Percentiles rank a stretch among this genome's conserved stretches.
Conservation (phyloP, 1,139 yeast species). For the Suhomyces maxii region DNA sequence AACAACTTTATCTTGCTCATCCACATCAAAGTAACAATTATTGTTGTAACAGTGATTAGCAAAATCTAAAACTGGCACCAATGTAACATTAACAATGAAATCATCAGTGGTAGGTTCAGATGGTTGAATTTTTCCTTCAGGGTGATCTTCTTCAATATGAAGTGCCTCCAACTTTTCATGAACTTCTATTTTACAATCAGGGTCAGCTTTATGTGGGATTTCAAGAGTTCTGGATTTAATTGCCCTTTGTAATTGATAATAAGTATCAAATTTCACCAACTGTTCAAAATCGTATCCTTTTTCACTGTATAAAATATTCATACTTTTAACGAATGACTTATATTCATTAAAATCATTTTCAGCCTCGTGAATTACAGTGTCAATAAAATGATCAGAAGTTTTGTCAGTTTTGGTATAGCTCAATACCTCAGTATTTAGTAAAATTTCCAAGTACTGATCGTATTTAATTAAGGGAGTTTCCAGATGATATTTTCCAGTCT, state of each 20-base stretch:
- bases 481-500: constrained; percentile 8
- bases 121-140: not conserved
- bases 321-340: constrained; percentile 21
- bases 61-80: constrained; percentile 69
- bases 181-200: constrained; percentile 8
- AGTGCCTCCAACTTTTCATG: constrained; percentile 1
- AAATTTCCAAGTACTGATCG: constrained; percentile 29
- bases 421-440: constrained; percentile 22
- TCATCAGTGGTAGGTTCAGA: constrained; percentile 20
- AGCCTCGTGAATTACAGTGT: constrained; percentile 16
- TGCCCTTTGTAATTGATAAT: constrained; percentile 48
- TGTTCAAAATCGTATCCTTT: constrained; percentile 13
- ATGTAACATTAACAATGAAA: constrained; percentile 51
- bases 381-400: constrained; percentile 20
- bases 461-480: constrained; percentile 13
- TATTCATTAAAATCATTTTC: constrained; percentile 23
- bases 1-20: constrained; percentile 46
- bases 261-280: constrained; percentile 25
- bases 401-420: constrained; percentile 12
- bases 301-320: constrained; percentile 8
- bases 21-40: constrained; percentile 65
- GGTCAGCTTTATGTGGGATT: constrained; percentile 46
- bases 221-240: constrained; percentile 61
- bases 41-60: constrained; percentile 54
- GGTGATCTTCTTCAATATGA: not conserved